Conservation (phyloP, 441 rosid genomes). For the Breynia disticha region DNA sequence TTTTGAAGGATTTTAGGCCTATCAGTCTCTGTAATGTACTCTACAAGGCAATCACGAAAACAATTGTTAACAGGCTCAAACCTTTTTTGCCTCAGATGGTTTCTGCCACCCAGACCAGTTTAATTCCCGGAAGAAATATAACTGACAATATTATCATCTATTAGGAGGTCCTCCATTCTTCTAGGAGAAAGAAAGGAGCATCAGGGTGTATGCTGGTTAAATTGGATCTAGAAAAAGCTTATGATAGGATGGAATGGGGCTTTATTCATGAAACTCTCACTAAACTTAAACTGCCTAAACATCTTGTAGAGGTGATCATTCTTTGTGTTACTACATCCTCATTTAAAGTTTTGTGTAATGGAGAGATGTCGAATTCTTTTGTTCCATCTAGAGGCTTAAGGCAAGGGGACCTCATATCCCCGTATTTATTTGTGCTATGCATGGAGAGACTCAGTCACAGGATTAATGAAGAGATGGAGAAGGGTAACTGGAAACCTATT, state of each 20-base stretch:
- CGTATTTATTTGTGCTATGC: constrained; percentile 4
- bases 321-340: neutral
- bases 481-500: neutral
- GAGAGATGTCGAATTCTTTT: neutral
- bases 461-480: no score
- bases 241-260: no score
- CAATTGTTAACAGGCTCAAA: neutral
- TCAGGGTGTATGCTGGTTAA: neutral
- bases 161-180: constrained; percentile 6
- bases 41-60: neutral
- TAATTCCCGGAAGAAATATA: neutral
- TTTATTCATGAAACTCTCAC: neutral
- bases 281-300: neutral
- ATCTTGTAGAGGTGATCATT: neutral
- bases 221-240: no score
- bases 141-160: constrained; percentile 4
- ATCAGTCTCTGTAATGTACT: no score
- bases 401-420: constrained; percentile 4
- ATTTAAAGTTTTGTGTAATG: constrained; percentile 4
- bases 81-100: neutral
- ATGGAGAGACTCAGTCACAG: neutral
- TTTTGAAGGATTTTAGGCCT: neutral
- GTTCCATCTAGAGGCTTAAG: neutral
- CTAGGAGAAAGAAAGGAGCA: neutral
- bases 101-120: neutral